Base-by-base conservation (phyloP, 2,329 filamentous ascomycete genomes). In the Aureobasidium sp. region DNA sequence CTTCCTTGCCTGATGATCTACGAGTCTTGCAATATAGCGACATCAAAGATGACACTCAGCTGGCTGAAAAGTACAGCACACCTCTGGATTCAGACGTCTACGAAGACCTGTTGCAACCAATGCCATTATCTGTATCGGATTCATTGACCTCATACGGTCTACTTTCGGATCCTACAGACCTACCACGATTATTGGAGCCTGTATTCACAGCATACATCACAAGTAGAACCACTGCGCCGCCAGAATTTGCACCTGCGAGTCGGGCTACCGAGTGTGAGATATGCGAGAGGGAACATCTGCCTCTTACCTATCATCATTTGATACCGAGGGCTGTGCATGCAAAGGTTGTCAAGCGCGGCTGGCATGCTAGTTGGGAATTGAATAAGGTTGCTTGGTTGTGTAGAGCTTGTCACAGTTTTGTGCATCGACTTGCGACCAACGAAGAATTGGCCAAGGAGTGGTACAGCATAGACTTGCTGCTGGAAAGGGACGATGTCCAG, bases 311-410 rank as follows among this genome's bases (percentile, higher is more conserved):
- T 71, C 91, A 96, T 70, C 91, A 95, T 75, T 77, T 96, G 47
- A 91, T 96, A 59, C 91, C 91, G n/a, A 82, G 85, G 44, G 82
- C 83, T 47, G 85, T 90, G 63, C 90, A 95, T 73, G 85, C 82
- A 8, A 90, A 91, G 71, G 89, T 83, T 3, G 72, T 90, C 42
- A 90, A 89, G 77, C 79, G 89, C 45, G 88, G 87, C 1, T 95
- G 90, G 90, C 89, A 92, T 76, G 81, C 82, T 3, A 83, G 85
- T 64, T 88, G 89, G 72, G 83, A 85, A 74, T 72, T 95, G 62
- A 85, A 89, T 68, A 91, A 85, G 70, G 91, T 94, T 25, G 90
- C 91, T 13, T 95, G 90, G 90, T 74, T 96, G 66, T 95, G 91
- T 74, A 80, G 90, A 54, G 88, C 90, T 2, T 96, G 91, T 69